Evolutionary conservation across 2,329 filamentous ascomycete genomes (phyloP), one percentile per base, ranked within the genome.

Genomic region (Calonectria pseudoturangicola): DNA sequence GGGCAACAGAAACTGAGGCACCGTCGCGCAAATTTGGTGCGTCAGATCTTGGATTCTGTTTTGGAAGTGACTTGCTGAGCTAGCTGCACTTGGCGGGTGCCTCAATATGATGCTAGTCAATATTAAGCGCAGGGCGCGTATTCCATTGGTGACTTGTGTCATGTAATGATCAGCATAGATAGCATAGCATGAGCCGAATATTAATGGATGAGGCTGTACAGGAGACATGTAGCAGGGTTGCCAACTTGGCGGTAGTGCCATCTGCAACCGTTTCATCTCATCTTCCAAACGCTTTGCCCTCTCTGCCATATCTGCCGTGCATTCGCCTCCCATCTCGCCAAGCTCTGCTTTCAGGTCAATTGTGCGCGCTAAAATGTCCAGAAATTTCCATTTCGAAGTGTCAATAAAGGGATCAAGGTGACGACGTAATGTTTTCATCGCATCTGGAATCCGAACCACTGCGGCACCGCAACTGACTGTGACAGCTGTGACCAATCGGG

Each of bases 1-100:
- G n/a, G 21, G 56, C 2, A 69, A 12, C 33, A 69, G 16, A n/a
- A 69, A 63, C 45, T 69, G 66, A 30, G 66, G 66, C 13, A 63
- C 66, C 2, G 66, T 33, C 16, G 66, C 66, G 36, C 66, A 69
- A n/a, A 63, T 51, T 9, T 62, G 54, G 2, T 63, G 30, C 9
- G 56, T 43, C 10, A 69, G 16, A 9, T 51, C 45, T 18, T 21
- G 10, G 16, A 69, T 51, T 10, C 30, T 21, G 15, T 18, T 18
- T 33, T 50, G 9, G n/a, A 68, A 50, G n/a, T 18, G n/a, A 15
- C 3, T 33, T 16, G 6, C n/a, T 2, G n/a, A 21, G 4, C 3
- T 16, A 4, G 16, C 3, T 15, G 5, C n/a, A 25, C 15, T 9
- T 1, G 33, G 39, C 15, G n/a, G 10, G n/a, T 21, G 12, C 12